Evolutionary conservation across 495 filamentous ascomycete genomes (phyloP).

Genomic region (Hyaloscypha hepaticicola): DNA sequence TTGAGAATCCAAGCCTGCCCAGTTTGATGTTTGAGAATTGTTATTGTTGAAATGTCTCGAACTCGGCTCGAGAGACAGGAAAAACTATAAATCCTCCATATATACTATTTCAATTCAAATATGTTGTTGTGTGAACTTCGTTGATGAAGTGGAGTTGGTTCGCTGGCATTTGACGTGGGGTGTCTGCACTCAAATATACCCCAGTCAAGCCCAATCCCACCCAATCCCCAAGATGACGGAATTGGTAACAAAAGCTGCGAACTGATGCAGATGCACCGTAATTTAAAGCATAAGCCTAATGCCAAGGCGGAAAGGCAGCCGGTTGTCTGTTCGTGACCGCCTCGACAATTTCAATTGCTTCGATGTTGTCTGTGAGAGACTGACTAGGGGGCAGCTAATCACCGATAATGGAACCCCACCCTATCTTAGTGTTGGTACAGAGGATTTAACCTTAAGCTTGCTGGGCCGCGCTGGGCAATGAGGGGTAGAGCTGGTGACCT

Average conservation of each 20-base stretch:
- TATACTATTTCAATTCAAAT: neutral
- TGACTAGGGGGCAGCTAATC: neutral
- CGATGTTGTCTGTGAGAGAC: neutral
- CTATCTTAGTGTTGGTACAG: slow-evolving; percentile 7
- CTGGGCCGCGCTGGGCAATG: slow-evolving; percentile 4
- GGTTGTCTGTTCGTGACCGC: neutral
- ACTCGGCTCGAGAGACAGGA: neutral
- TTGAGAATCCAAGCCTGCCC: no score
- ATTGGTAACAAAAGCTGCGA: neutral
- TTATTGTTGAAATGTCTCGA: no score
- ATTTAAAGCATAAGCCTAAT: no score
- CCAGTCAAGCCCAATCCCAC: neutral
- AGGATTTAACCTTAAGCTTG: slow-evolving; percentile 15
- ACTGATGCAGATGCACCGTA: neutral
- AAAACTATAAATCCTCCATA: neutral
- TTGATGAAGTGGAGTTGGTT: neutral
- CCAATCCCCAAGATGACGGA: neutral
- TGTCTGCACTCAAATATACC: neutral
- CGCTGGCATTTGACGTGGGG: slow-evolving; percentile 2
- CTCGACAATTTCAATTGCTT: neutral
- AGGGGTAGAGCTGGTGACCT: neutral
- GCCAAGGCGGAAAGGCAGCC: neutral
- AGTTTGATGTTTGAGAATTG: no score
- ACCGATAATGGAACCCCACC: slow-evolving; percentile 12
- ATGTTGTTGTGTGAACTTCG: slow-evolving; percentile 1